phyloP scores from a whole-genome alignment of 768 basidiomycete species.

The Amanita phalloides region DNA sequence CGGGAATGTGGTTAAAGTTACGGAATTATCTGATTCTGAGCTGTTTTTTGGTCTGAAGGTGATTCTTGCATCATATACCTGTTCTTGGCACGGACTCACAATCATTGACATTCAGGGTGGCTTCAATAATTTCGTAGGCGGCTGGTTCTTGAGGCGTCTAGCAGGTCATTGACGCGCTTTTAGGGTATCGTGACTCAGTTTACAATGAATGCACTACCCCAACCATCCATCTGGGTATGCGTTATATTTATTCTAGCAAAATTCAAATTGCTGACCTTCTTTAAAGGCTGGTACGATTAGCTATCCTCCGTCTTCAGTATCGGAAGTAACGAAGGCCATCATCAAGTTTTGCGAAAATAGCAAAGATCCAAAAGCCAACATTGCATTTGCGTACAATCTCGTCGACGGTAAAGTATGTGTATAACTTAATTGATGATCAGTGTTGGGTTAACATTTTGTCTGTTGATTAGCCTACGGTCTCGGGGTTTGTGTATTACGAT shows the following conservation, averaged over 20 bases:
- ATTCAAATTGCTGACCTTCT: background rate
- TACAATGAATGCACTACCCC: constrained; percentile 41
- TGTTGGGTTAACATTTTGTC: background rate
- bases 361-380: constrained; percentile 39
- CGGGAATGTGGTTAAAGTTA: constrained; percentile 30
- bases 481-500: constrained; percentile 33
- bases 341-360: constrained; percentile 27
- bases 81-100: background rate
- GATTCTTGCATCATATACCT: background rate
- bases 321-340: constrained; percentile 23
- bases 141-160: background rate
- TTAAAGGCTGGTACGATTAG: constrained; percentile 38
- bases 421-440: background rate
- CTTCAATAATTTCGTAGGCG: constrained; percentile 42
- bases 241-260: background rate
- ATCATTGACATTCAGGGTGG: constrained; percentile 33
- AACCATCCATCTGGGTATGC: constrained; percentile 50
- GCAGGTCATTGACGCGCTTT: background rate
- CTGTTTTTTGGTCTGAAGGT: constrained; percentile 35
- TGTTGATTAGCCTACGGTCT: background rate
- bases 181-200: constrained; percentile 53
- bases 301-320: constrained; percentile 13
- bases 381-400: constrained; percentile 36
- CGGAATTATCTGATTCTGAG: constrained; percentile 20
- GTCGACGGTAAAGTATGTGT: constrained; percentile 21